phyloP scores from a whole-genome alignment of 441 rosid species.

The Croton setiger region DNA sequence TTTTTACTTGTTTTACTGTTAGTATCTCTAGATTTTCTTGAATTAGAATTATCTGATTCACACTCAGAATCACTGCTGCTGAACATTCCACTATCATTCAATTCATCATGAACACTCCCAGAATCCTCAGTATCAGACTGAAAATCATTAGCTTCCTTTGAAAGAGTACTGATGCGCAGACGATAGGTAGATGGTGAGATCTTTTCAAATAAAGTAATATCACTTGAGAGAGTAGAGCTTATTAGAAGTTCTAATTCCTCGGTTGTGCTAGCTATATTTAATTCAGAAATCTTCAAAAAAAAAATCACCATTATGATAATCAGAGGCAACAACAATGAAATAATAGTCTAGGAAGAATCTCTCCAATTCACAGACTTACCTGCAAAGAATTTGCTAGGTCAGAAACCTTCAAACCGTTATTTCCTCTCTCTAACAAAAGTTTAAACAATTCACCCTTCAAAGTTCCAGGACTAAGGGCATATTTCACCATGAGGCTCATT shows the following conservation, averaged over 20 bases:
- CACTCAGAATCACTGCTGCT: conserved; percentile 55
- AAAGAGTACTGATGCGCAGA: conserved; percentile 49
- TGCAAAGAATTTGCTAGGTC: conserved; percentile 65
- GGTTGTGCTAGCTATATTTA: conserved; percentile 49
- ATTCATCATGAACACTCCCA: conserved; percentile 82
- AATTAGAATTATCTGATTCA: conserved; percentile 40
- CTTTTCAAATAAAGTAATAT: conserved; percentile 90
- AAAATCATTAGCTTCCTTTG: conserved; percentile 50
- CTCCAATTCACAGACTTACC: conserved; percentile 33
- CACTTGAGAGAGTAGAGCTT: conserved; percentile 85
- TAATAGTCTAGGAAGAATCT: not conserved
- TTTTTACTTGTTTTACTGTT: conserved; percentile 39
- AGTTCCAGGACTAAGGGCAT: conserved; percentile 66
- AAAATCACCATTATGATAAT: conserved; percentile 12
- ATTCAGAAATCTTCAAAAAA: conserved; percentile 60
- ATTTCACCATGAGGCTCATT: conserved; percentile 67
- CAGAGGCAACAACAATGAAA: conserved; percentile 1
- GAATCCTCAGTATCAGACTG: conserved; percentile 71
- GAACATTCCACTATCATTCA: conserved; percentile 39
- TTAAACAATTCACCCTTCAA: conserved; percentile 83
- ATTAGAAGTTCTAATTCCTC: conserved; percentile 67
- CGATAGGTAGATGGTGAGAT: conserved; percentile 79
- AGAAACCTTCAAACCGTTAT: conserved; percentile 63
- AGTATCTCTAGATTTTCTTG: conserved; percentile 35
- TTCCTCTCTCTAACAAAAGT: conserved; percentile 62